These are phyloP conservation scores for Fusarium nelsonii DNA, from an alignment of 2,329 filamentous ascomycete species.

Conservation along the genomic window DNA sequence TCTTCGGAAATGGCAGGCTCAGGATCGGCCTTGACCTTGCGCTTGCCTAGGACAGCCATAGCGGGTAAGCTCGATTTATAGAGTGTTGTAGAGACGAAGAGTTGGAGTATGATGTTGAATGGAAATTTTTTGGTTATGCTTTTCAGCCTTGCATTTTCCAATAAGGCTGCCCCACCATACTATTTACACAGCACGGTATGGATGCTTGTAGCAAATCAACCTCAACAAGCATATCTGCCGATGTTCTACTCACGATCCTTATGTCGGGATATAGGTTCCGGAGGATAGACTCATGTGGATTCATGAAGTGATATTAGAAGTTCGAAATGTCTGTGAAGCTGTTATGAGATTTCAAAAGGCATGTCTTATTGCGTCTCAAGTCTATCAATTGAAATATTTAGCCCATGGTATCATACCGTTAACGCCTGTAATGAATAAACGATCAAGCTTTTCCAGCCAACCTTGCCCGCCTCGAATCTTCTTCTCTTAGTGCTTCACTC, in stretches of 20 bases:
- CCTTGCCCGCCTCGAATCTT: conserved; percentile 68
- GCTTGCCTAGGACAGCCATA: conserved; percentile 64
- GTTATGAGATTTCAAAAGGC: not conserved
- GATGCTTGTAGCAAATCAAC: not conserved
- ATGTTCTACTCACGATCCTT: not conserved
- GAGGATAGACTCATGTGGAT: not conserved
- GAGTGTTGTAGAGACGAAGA: conserved; percentile 6
- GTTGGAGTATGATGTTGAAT: conserved; percentile 10
- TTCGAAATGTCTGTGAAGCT: not conserved
- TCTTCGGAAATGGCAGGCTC: conserved; percentile 55
- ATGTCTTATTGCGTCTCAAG: not conserved
- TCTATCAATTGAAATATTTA: conserved; percentile 10
- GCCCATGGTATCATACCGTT: conserved; percentile 47
- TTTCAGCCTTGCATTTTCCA: conserved; percentile 44
- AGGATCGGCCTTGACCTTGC: conserved; percentile 56
- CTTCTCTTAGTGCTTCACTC: conserved; percentile 72
- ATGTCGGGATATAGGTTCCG: not conserved
- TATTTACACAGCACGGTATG: not conserved
- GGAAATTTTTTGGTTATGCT: conserved; percentile 37
- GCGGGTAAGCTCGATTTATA: not conserved
- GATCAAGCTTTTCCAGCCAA: conserved; percentile 54
- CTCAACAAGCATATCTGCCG: not conserved
- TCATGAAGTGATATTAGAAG: not conserved
- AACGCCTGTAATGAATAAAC: conserved; percentile 37
- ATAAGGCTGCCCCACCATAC: conserved; percentile 47